These are phyloP conservation scores for Iberis pinnata DNA, from an alignment of 345 rosid species.

Conservation along the genomic window DNA sequence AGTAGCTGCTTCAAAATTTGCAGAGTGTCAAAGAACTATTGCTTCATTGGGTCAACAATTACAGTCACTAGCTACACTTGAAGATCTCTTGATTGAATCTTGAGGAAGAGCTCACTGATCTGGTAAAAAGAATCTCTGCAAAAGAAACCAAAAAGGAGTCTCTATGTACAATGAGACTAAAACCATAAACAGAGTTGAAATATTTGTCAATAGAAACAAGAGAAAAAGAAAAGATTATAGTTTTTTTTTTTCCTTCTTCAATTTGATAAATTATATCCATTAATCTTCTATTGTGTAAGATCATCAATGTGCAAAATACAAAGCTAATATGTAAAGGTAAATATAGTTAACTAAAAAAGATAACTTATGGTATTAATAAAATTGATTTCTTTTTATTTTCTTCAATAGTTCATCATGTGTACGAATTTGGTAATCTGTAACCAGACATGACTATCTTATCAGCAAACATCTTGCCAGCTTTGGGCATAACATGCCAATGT, in stretches of 20 bases:
- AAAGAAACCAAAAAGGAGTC: background rate
- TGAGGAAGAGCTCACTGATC: constrained; percentile 21
- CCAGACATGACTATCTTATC: constrained; percentile 70
- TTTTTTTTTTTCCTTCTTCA: constrained; percentile 16
- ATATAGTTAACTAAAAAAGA: background rate
- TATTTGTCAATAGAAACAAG: constrained; percentile 22
- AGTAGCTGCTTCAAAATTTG: constrained; percentile 55
- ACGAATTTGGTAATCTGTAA: constrained; percentile 65
- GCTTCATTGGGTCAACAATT: constrained; percentile 58
- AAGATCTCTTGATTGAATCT: constrained; percentile 46
- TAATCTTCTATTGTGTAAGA: constrained; percentile 1
- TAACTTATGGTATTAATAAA: too few species aligned
- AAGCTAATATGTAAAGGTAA: constrained; percentile 6
- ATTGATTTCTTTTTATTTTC: background rate
- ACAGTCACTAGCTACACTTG: constrained; percentile 53
- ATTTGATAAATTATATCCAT: constrained; percentile 12
- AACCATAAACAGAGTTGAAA: constrained; percentile 22
- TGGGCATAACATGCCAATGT: constrained; percentile 98
- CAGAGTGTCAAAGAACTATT: constrained; percentile 86
- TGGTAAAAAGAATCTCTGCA: constrained; percentile 1
- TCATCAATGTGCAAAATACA: too few species aligned
- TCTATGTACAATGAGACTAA: constrained; percentile 2
- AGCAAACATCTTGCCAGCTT: constrained; percentile 86
- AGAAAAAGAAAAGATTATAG: constrained; percentile 8
- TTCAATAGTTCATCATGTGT: constrained; percentile 37